Conservation (phyloP, 73 alveolate genomes). For the Symbiodinium natans region DNA sequence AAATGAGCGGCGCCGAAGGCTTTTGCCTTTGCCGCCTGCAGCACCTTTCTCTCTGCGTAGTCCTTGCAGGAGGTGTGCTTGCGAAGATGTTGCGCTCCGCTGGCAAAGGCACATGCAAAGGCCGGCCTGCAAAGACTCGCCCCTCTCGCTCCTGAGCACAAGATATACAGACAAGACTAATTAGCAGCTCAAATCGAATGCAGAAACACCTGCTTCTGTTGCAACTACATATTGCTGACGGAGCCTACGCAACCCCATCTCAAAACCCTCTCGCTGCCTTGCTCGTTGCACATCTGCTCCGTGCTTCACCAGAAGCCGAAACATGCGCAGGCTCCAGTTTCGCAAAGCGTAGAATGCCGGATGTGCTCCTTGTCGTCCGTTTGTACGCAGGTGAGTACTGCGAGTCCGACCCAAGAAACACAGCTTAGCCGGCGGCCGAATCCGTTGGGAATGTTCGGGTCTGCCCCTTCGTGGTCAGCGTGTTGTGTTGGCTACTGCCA, state of each 20-base stretch:
- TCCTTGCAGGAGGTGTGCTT: not conserved
- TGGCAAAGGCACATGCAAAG: not conserved
- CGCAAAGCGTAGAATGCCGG: constrained; percentile 56
- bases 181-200: no score
- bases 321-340: constrained; percentile 82
- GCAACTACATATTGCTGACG: no score
- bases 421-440: constrained; percentile 7
- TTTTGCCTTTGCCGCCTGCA: constrained; percentile 32
- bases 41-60: constrained; percentile 70
- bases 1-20: constrained; percentile 68
- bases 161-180: no score
- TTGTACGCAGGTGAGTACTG: not conserved
- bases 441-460: constrained; percentile 50
- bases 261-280: constrained; percentile 1
- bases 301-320: constrained; percentile 60
- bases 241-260: no score
- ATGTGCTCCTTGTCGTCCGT: constrained; percentile 24
- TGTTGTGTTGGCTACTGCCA: not conserved
- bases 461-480: constrained; percentile 21
- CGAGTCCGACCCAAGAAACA: not conserved
- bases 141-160: constrained; percentile 71
- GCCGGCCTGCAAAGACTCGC: constrained; percentile 82
- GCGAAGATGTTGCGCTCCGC: not conserved
- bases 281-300: constrained; percentile 39
- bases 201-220: no score